Evolutionary conservation across 1,284 basidiomycete species (phyloP).

Genomic region (Sparassis latifolia): DNA sequence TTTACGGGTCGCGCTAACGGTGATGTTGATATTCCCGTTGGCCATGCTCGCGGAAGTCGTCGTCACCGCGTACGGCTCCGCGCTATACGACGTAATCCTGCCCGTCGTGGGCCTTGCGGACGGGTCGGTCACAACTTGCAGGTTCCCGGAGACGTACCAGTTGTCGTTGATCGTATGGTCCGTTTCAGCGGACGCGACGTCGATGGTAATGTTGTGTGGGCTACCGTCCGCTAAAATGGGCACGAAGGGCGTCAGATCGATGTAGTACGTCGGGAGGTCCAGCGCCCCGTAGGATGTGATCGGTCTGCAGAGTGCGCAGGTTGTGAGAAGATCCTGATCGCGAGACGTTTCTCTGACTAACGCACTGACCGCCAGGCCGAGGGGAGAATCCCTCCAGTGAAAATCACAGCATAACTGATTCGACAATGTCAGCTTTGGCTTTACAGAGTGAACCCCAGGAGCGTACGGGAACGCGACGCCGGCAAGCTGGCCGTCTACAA

Average conservation of each 20-base stretch:
- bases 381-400: constrained; percentile 76
- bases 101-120: constrained; percentile 62
- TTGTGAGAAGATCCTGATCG: background rate
- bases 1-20: constrained; percentile 46
- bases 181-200: constrained; percentile 66
- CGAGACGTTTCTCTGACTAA: background rate
- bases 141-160: constrained; percentile 71
- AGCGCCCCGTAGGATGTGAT: constrained; percentile 75
- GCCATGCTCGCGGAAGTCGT: constrained; percentile 38
- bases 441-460: background rate
- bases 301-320: constrained; percentile 37
- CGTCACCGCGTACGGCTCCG: constrained; percentile 47
- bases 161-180: constrained; percentile 62
- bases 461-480: constrained; percentile 66
- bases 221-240: constrained; percentile 64
- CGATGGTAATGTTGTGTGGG: constrained; percentile 62
- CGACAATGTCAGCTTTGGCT: background rate
- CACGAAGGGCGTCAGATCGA: constrained; percentile 77
- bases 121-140: constrained; percentile 64
- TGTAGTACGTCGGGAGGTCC: constrained; percentile 71
- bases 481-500: constrained; percentile 70
- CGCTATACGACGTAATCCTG: constrained; percentile 52
- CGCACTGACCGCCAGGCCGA: constrained; percentile 59
- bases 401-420: constrained; percentile 53
- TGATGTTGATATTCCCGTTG: constrained; percentile 45